A percentile compares a stretch with the other conserved stretches of the same genome.
These are phyloP conservation scores for Lasiodiplodia gonubiensis DNA, from an alignment of 2,329 filamentous ascomycete species.

Conservation along the genomic window DNA sequence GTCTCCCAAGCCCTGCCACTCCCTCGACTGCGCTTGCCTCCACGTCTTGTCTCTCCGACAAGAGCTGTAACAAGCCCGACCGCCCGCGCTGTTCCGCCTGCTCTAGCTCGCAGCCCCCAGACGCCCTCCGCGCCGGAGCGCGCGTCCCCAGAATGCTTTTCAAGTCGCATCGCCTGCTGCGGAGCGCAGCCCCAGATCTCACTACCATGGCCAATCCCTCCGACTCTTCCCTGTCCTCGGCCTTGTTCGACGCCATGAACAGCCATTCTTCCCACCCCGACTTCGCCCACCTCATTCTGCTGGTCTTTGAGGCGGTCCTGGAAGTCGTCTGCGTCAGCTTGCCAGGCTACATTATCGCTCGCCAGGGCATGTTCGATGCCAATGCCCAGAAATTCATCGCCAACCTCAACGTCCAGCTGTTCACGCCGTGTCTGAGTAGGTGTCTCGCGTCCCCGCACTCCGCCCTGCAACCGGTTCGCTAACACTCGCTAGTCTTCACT, in stretches of 20 bases:
- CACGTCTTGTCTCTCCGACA: not conserved
- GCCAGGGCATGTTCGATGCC: constrained; percentile 90
- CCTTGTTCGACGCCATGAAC: constrained; percentile 41
- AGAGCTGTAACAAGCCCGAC: not conserved
- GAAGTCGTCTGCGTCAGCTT: constrained; percentile 95
- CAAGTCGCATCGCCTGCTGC: constrained; percentile 16
- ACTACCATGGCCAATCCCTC: constrained; percentile 40
- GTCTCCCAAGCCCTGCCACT: not conserved
- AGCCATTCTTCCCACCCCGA: constrained; percentile 63
- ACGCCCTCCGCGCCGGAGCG: constrained; percentile 45
- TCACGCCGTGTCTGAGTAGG: constrained; percentile 94
- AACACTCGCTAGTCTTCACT: constrained; percentile 74
- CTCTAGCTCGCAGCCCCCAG: constrained; percentile 52
- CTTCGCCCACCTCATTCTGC: constrained; percentile 71
- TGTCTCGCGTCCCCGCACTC: constrained; percentile 29
- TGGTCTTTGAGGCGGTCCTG: constrained; percentile 93
- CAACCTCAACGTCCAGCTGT: constrained; percentile 93
- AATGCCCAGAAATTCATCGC: constrained; percentile 96
- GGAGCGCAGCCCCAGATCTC: constrained; percentile 35
- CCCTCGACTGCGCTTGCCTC: constrained; percentile 9
- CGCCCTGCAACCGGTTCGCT: constrained; percentile 4
- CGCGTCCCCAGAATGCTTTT: constrained; percentile 36
- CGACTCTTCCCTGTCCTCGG: constrained; percentile 36
- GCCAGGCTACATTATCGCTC: constrained; percentile 90
- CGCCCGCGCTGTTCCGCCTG: not conserved